phyloP scores from a whole-genome alignment of 495 filamentous ascomycete genomes.

The Penicillium coffeae region DNA sequence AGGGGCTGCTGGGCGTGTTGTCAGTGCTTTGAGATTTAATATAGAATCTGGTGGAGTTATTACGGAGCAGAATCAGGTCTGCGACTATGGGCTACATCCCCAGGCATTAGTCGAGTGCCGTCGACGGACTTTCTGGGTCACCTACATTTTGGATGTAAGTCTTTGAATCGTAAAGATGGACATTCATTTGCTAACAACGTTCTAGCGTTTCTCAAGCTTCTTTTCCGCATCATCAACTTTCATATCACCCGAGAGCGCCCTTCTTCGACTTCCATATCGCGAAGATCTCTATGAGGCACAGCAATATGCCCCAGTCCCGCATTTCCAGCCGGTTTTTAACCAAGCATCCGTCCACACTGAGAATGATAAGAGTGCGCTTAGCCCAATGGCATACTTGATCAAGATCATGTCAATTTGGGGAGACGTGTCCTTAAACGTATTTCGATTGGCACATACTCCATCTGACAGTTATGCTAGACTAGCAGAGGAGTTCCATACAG shows the following conservation, averaged over 20 bases:
- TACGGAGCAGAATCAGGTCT: slow-evolving; percentile 36
- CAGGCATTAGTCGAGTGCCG: slow-evolving; percentile 60
- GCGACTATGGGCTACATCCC: slow-evolving; percentile 55
- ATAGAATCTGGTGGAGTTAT: slow-evolving; percentile 54
- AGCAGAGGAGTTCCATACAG: slow-evolving; percentile 50
- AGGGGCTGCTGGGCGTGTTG: slow-evolving; percentile 55
- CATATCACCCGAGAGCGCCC: slow-evolving; percentile 52
- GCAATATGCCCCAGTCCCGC: slow-evolving; percentile 48
- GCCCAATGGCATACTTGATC: slow-evolving; percentile 57
- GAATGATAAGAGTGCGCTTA: slow-evolving; percentile 35
- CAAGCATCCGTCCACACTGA: slow-evolving; percentile 20
- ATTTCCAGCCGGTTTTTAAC: slow-evolving; percentile 50
- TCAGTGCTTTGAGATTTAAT: slow-evolving; percentile 55
- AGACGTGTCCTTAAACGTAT: slow-evolving; percentile 56
- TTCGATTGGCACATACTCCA: slow-evolving; percentile 50
- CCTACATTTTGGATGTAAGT: slow-evolving; percentile 58
- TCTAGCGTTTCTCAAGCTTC: slow-evolving; percentile 54
- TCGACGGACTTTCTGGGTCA: slow-evolving; percentile 64
- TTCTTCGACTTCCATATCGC: slow-evolving; percentile 59
- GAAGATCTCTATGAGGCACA: slow-evolving; percentile 56
- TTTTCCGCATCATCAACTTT: slow-evolving; percentile 42
- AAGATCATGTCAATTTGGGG: slow-evolving; percentile 61
- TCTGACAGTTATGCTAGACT: slow-evolving; percentile 34
- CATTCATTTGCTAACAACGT: slow-evolving; percentile 4
- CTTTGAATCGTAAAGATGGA: slow-evolving; percentile 1